Evolutionary conservation across 2,329 filamentous ascomycete genomes (phyloP).

Genomic region (Trichoderma brevicompactum): DNA sequence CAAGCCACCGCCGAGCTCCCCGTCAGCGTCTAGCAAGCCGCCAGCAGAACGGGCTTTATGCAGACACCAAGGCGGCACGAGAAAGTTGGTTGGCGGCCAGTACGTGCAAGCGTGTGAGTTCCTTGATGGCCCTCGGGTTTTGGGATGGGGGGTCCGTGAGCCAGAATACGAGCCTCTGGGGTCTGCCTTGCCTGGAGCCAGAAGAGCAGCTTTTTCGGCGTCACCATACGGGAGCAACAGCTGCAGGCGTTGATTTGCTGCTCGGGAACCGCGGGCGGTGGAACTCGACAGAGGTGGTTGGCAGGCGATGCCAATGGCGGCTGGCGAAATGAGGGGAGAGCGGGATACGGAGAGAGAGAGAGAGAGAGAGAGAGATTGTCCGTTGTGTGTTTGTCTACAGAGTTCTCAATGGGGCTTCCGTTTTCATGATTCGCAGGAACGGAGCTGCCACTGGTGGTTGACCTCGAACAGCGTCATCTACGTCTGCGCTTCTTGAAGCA

Average conservation of each 20-base stretch:
- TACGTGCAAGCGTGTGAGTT: background rate
- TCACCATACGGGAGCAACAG: background rate
- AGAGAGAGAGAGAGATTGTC: background rate
- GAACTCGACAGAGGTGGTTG: slow-evolving; percentile 14
- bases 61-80: slow-evolving; percentile 1
- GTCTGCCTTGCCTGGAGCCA: slow-evolving; percentile 4
- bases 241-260: slow-evolving; percentile 23
- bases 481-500: no score
- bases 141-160: slow-evolving; percentile 14
- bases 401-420: no score
- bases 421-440: no score
- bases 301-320: slow-evolving; percentile 1
- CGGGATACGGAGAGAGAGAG: background rate
- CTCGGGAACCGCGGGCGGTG: background rate
- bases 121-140: slow-evolving; percentile 4
- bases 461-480: no score
- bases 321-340: background rate
- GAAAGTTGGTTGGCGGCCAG: background rate
- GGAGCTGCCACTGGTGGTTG: no score
- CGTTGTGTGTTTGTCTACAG: background rate
- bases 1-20: slow-evolving; percentile 9
- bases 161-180: slow-evolving; percentile 22
- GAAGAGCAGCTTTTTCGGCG: slow-evolving; percentile 17
- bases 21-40: slow-evolving; percentile 10
- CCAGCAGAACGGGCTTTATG: background rate